Evolutionary conservation across 441 rosid species (phyloP).

Genomic region (Corymbia calophylla): DNA sequence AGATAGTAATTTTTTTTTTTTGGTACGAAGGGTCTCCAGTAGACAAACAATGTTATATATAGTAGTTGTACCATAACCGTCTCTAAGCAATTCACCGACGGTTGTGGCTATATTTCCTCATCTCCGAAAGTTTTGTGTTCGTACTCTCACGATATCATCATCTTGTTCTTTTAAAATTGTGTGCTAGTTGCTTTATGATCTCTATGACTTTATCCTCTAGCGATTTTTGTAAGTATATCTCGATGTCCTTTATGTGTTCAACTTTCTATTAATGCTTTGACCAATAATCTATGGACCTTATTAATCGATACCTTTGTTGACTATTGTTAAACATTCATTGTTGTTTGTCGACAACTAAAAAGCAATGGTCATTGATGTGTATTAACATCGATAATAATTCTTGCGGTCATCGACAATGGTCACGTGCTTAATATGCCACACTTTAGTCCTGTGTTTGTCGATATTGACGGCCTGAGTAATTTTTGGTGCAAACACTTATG

Average conservation of each 20-base stretch:
- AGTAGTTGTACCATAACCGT: no score
- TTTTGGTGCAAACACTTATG: background rate
- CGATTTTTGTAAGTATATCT: background rate
- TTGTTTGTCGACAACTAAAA: rapidly evolving
- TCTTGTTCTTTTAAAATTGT: background rate
- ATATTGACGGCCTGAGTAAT: background rate
- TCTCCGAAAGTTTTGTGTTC: background rate
- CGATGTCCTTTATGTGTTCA: background rate
- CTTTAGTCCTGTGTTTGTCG: background rate
- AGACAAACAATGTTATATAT: background rate
- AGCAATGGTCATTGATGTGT: background rate
- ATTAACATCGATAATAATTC: background rate
- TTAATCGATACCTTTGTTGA: background rate
- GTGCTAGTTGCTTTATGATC: background rate
- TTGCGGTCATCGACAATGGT: background rate
- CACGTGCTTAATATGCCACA: background rate
- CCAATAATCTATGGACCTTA: background rate
- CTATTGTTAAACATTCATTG: background rate
- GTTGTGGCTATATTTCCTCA: background rate
- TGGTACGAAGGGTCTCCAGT: background rate
- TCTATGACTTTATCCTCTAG: background rate
- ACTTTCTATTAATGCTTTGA: background rate
- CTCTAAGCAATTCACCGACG: background rate
- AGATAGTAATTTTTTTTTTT: background rate
- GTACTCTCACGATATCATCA: background rate